Evolutionary conservation across 441 rosid genomes (phyloP).

Genomic region (Pelargonium fulgidum): DNA sequence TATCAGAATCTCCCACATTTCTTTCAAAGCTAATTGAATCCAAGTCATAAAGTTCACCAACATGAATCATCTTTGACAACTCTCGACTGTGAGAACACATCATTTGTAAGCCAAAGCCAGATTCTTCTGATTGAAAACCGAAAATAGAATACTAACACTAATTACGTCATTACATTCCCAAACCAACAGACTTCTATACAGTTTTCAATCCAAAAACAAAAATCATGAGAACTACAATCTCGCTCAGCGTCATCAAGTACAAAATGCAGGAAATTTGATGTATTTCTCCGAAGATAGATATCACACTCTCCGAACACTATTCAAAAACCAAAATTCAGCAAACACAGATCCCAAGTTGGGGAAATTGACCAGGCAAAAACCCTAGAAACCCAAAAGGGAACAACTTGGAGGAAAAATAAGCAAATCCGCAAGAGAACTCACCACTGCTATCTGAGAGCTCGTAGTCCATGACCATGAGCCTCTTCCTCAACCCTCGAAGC

Average conservation of each 20-base stretch:
- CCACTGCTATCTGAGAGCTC: conserved; percentile 80
- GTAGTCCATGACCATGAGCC: conserved; percentile 54
- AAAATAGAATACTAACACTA: not conserved
- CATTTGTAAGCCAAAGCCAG: not conserved
- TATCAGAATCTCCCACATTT: not conserved
- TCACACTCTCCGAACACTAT: not conserved
- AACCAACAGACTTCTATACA: not conserved
- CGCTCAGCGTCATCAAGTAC: not conserved
- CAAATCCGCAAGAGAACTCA: conserved; percentile 31
- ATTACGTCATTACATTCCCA: not conserved
- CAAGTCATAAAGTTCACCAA: not conserved
- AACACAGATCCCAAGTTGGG: not conserved
- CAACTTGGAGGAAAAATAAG: not conserved
- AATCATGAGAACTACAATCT: not conserved
- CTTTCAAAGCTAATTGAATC: not conserved
- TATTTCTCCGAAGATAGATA: not conserved
- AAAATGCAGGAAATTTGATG: not conserved
- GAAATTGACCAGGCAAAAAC: conserved; percentile 5
- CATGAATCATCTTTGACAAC: conserved; percentile 2
- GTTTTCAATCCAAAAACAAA: not conserved
- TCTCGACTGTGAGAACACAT: not conserved
- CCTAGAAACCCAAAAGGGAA: conserved; percentile 12
- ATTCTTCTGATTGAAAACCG: not conserved
- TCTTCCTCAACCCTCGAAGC: conserved; percentile 22
- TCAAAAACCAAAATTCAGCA: not conserved